These are phyloP conservation scores for Neurospora discreta DNA, from an alignment of 495 filamentous ascomycete genomes.

Conservation along the genomic window DNA sequence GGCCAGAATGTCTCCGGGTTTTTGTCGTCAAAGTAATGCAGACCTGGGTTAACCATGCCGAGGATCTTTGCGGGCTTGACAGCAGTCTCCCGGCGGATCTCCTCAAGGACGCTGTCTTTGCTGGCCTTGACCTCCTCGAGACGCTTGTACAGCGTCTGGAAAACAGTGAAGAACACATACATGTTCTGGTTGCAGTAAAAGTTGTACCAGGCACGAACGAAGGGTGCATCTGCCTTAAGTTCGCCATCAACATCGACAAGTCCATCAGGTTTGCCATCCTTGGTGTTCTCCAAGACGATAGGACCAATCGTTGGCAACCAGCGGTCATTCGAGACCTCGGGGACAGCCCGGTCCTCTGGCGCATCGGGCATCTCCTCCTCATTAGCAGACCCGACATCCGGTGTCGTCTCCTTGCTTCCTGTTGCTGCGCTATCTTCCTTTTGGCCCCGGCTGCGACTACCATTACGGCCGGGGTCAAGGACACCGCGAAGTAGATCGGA, in stretches of 20 bases:
- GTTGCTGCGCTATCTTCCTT: constrained; percentile 63
- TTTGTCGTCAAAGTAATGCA: constrained; percentile 34
- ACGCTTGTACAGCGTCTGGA: constrained; percentile 77
- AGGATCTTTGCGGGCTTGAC: constrained; percentile 73
- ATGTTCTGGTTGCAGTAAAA: constrained; percentile 84
- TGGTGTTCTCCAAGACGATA: constrained; percentile 30
- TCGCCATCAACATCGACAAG: constrained; percentile 44
- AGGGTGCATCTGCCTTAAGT: constrained; percentile 68
- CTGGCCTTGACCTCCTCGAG: constrained; percentile 70
- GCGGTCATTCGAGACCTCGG: constrained; percentile 45
- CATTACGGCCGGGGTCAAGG: constrained; percentile 65
- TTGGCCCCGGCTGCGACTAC: constrained; percentile 45
- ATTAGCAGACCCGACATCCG: constrained; percentile 60
- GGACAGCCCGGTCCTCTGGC: constrained; percentile 32
- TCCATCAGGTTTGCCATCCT: constrained; percentile 23
- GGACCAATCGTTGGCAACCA: constrained; percentile 39
- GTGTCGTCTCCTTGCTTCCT: constrained; percentile 77
- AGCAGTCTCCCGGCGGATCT: constrained; percentile 55
- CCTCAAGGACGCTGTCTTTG: constrained; percentile 57
- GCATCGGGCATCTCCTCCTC: constrained; percentile 53
- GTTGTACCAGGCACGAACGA: constrained; percentile 65
- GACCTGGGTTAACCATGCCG: constrained; percentile 48
- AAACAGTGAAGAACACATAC: constrained; percentile 85
- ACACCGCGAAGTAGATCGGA: constrained; percentile 76
- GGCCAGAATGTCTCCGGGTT: constrained; percentile 38